Evolutionary conservation across 805 yeast species (phyloP).

Genomic region (Lipomyces starkeyi): DNA sequence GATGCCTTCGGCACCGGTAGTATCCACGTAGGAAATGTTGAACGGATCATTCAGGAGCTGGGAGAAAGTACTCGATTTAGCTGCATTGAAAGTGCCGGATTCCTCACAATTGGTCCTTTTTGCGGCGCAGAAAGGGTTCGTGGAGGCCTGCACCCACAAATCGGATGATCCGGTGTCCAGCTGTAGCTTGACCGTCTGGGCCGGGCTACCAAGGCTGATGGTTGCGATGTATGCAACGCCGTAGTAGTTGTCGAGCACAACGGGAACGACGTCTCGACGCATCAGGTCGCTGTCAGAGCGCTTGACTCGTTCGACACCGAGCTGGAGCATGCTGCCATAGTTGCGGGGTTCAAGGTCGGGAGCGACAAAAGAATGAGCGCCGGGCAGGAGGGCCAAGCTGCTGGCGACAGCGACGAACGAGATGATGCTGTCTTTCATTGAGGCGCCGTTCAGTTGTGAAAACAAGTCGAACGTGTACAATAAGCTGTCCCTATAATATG

Average conservation of each 20-base stretch:
- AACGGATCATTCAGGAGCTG: slow-evolving; percentile 20
- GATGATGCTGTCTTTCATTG: not conserved
- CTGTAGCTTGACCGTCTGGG: slow-evolving; percentile 57
- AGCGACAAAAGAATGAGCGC: not conserved
- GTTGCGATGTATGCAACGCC: slow-evolving; percentile 41
- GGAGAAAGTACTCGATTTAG: slow-evolving; percentile 42
- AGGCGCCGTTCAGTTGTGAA: too few species aligned
- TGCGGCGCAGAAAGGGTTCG: slow-evolving; percentile 39
- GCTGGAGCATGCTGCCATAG: not conserved
- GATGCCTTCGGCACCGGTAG: slow-evolving; percentile 55
- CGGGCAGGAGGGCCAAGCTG: not conserved
- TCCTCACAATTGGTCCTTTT: slow-evolving; percentile 39
- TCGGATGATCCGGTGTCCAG: slow-evolving; percentile 82
- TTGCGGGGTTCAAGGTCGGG: not conserved
- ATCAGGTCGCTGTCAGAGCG: not conserved
- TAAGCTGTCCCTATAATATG: too few species aligned
- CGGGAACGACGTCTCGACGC: not conserved
- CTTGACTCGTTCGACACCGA: slow-evolving; percentile 3
- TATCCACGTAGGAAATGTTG: slow-evolving; percentile 53
- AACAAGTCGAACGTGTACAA: too few species aligned
- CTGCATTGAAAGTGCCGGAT: slow-evolving; percentile 39
- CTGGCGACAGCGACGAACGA: not conserved
- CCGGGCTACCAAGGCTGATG: slow-evolving; percentile 59
- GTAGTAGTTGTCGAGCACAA: slow-evolving; percentile 2
- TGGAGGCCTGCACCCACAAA: slow-evolving; percentile 59